Evolutionary conservation across 1,139 yeast genomes (phyloP), one percentile per base, ranked within the genome.

Genomic region (Lodderomyces beijingensis): DNA sequence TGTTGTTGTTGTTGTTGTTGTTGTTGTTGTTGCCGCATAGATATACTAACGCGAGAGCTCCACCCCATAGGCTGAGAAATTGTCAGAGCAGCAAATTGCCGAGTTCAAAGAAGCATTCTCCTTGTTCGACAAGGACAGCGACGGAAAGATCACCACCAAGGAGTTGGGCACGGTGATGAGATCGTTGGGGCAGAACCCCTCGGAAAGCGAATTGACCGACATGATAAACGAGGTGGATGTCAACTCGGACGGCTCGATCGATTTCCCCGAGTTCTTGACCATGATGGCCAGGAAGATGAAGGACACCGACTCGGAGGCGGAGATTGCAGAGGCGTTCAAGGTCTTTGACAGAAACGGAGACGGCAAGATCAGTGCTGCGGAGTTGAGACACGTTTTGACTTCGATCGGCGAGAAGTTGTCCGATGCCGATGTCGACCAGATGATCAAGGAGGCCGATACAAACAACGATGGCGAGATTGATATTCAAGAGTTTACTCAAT

Each of bases 131-230:
- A 88, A 87, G 62, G 96, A 91, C 59, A 84, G 89, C 51, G 97
- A 89, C 64, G 98, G 97, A 42, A 67, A 87, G 57, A 91, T 91
- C 67, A 88, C 96, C 43, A 86, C 96, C 51, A 79, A 85, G 55
- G 98, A 91, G 63, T 74, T 91, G 50, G 97, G 98, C 46, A 88
- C 96, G 7, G 98, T 91, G 36, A 91, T 91, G 98, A 81, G 98
- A 65, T 86, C 96, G 12, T 72, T 91, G 55, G 98, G 97, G 30
- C 94, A 88, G 63, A 89, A 89, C 55, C 98, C 98, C 19, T 82
- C 95, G 27, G 97, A 91, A 62, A 80, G 89, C 47, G 98, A 91
- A 62, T 80, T 91, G 50, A 83, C 91, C 33, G 98, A 91, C 57
- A 81, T 91, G 85, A 85, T 91, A 67, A 89, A 89, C 57, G 98